Conservation (phyloP, 2,329 filamentous ascomycete genomes). For the Phyllosticta citribraziliensis region DNA sequence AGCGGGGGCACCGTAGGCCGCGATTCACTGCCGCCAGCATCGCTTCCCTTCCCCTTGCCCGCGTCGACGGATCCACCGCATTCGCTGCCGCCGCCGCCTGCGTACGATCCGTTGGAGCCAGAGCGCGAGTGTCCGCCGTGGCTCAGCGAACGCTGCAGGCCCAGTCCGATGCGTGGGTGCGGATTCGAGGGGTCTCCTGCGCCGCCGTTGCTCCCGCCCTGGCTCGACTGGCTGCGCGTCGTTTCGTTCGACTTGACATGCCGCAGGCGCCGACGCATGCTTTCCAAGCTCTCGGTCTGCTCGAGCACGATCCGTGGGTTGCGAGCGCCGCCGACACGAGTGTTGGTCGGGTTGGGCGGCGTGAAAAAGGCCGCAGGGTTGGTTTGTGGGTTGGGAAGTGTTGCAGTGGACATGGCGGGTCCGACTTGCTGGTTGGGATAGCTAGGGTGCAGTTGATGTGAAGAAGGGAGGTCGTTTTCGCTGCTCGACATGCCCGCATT, state of each 20-base stretch:
- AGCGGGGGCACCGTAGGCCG: background rate
- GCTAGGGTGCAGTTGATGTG: conserved; percentile 4
- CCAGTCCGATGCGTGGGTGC: background rate
- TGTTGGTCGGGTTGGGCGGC: background rate
- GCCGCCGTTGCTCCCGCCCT: background rate
- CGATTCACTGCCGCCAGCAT: background rate
- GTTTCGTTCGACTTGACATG: conserved; percentile 25
- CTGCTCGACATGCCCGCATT: background rate
- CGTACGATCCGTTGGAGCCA: background rate
- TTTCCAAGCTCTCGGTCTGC: conserved; percentile 1
- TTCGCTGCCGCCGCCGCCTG: background rate
- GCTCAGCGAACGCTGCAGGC: background rate
- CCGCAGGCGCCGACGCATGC: conserved; percentile 20
- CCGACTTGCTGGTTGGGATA: conserved; percentile 20
- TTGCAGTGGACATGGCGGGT: background rate
- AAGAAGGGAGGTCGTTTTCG: background rate
- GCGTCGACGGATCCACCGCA: background rate
- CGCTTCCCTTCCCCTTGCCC: background rate
- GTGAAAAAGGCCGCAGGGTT: background rate
- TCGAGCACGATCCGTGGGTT: background rate
- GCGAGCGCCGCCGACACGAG: background rate
- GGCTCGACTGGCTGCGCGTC: background rate
- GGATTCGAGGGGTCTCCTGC: background rate
- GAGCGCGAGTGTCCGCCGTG: background rate
- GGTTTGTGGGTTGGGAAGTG: background rate